phyloP scores from a whole-genome alignment of 1,284 basidiomycete species.

The Gastroboletus turbinatus region DNA sequence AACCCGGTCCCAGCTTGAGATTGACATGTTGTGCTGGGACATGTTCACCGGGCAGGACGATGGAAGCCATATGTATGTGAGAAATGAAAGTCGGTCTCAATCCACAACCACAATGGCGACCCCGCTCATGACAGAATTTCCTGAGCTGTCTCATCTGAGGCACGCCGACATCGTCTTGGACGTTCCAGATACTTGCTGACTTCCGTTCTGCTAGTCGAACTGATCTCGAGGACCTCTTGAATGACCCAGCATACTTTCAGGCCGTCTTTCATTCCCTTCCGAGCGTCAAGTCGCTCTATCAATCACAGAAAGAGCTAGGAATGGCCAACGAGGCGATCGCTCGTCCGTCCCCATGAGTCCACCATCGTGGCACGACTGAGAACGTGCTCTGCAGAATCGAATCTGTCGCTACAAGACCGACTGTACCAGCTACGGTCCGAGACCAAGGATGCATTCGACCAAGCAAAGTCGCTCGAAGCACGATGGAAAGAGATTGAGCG shows the following conservation, averaged over 20 bases:
- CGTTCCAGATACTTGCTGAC: constrained; percentile 6
- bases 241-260: constrained; percentile 82
- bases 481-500: constrained; percentile 84
- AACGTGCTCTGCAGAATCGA: constrained; percentile 47
- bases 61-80: constrained; percentile 51
- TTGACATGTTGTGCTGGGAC: constrained; percentile 71
- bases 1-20: constrained; percentile 77
- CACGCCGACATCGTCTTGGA: constrained; percentile 37
- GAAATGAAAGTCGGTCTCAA: constrained; percentile 6
- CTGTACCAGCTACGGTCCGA: constrained; percentile 74
- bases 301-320: constrained; percentile 74
- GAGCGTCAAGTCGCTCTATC: constrained; percentile 70
- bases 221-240: constrained; percentile 84
- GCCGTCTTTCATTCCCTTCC: constrained; percentile 80
- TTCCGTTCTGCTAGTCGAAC: constrained; percentile 54
- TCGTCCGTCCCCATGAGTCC: constrained; percentile 48
- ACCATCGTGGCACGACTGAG: constrained; percentile 6
- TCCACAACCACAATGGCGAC: constrained; percentile 27
- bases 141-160: constrained; percentile 70
- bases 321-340: constrained; percentile 83
- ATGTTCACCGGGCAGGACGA: constrained; percentile 67
- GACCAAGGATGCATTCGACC: constrained; percentile 81
- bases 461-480: constrained; percentile 76
- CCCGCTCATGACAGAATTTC: constrained; percentile 61
- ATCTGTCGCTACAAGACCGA: constrained; percentile 71